phyloP scores from a whole-genome alignment of 495 filamentous ascomycete species.

The Cercophora sp. region DNA sequence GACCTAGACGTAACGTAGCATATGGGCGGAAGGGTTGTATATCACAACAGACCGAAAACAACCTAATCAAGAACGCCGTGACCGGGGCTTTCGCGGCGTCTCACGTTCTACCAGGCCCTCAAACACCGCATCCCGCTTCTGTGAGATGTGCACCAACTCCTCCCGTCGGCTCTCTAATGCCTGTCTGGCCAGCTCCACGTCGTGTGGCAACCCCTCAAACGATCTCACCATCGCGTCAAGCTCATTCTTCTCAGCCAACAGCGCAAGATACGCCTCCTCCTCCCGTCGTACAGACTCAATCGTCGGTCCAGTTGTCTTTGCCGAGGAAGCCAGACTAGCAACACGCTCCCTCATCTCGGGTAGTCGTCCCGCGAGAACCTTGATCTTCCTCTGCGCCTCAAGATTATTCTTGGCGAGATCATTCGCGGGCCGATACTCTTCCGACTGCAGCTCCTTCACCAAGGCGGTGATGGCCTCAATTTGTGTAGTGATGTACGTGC shows the following conservation, averaged over 20 bases:
- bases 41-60: neutral
- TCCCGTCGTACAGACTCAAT: conserved; percentile 47
- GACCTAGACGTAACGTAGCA: neutral
- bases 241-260: conserved; percentile 49
- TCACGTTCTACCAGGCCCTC: conserved; percentile 55
- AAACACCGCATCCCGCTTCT: conserved; percentile 64
- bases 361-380: conserved; percentile 54
- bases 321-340: conserved; percentile 26
- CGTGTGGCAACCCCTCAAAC: conserved; percentile 67
- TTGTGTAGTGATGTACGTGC: conserved; percentile 34
- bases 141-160: conserved; percentile 55
- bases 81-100: conserved; percentile 38
- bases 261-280: conserved; percentile 49
- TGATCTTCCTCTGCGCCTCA: conserved; percentile 59
- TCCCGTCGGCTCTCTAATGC: conserved; percentile 61
- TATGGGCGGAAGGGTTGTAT: conserved; percentile 5
- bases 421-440: conserved; percentile 45
- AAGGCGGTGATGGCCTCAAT: conserved; percentile 12
- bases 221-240: conserved; percentile 54
- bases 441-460: conserved; percentile 30
- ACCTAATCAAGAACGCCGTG: conserved; percentile 4
- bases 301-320: conserved; percentile 26
- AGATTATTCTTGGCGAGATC: conserved; percentile 56
- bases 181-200: conserved; percentile 59
- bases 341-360: conserved; percentile 47